These are phyloP conservation scores for Vitis hybrid DNA, from an alignment of 177 flowering plant genomes.

Conservation along the genomic window DNA sequence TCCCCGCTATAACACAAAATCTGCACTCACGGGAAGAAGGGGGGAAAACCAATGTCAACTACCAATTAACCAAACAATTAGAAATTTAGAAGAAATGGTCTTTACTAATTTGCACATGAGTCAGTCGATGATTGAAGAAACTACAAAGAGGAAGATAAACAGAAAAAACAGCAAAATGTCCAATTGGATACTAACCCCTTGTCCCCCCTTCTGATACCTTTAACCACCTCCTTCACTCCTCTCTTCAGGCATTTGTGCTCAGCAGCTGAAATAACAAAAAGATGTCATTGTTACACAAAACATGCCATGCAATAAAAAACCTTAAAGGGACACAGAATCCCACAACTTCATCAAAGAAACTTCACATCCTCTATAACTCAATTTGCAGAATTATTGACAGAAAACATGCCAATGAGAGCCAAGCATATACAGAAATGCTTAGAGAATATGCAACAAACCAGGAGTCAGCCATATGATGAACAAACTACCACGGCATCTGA, in stretches of 20 bases:
- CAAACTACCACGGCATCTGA: too few species aligned
- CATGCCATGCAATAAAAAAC: neutral
- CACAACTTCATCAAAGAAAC: too few species aligned
- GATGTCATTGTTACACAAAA: neutral
- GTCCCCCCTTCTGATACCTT: slow-evolving; percentile 80
- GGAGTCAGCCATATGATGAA: too few species aligned
- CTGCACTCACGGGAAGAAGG: slow-evolving; percentile 44
- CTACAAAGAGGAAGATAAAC: neutral
- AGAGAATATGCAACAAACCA: too few species aligned
- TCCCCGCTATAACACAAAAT: slow-evolving; percentile 86
- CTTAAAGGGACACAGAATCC: neutral
- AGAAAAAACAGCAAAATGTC: neutral
- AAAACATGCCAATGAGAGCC: too few species aligned
- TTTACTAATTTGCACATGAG: neutral
- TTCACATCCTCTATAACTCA: too few species aligned
- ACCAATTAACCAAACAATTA: too few species aligned
- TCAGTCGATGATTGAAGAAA: neutral
- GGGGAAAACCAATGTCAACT: neutral
- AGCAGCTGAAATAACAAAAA: slow-evolving; percentile 54
- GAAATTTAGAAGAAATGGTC: too few species aligned
- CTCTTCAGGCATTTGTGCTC: slow-evolving; percentile 89
- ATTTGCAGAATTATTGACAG: too few species aligned
- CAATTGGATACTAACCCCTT: slow-evolving; percentile 60
- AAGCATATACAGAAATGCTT: too few species aligned
- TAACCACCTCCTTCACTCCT: slow-evolving; percentile 98